Base-by-base conservation (phyloP, 768 basidiomycete genomes). In the Russula compacta region DNA sequence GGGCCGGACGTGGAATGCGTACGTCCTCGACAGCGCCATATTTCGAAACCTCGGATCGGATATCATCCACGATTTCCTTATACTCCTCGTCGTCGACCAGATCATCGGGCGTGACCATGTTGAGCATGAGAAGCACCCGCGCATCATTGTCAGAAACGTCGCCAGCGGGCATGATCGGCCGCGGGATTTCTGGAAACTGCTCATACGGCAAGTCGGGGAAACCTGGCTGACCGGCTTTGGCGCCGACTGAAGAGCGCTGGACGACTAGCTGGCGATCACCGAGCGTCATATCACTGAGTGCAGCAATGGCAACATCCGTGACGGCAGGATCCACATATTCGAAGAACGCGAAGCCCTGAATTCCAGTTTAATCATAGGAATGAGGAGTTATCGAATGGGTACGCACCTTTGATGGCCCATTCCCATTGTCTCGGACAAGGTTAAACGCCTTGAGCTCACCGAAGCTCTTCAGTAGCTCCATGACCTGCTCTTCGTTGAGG, bases 381-480 rank as follows among this genome's bases (percentile, higher is more conserved):
- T 1, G 38, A 40, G 24, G 10, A 38, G 7, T 19, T 4, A 12
- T 12, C 17, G 47, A 24, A 32, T 19, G 53, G 60, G 19, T 40
- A 65, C 75, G 52, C 62, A 89, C 95, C 81, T 98, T 98, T 8
- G 92, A 95, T 33, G 83, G 75, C 52, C 89, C 92, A 61, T 85
- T 92, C 46, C 85, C 86, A 65, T 89, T 91, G 73, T 99, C 97
- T 63, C 97, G 87, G 59, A 99, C 97, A 48, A 99, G 81, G 71
- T 98, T 98, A 83, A 99, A 99, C 9, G 93, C 92, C 72, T 91
- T 93, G 53, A 99, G 82, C 63, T 98, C 97, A 60, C 97, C 97
- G 70, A 99, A 99, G 70, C 87, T 92, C 79, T 93, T 98, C 65
- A 99, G 79, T 36, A 99, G 72, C 72, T 99, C 97, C 85, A 95